Conservation (phyloP, 768 basidiomycete genomes). For the Mycena vulgaris region DNA sequence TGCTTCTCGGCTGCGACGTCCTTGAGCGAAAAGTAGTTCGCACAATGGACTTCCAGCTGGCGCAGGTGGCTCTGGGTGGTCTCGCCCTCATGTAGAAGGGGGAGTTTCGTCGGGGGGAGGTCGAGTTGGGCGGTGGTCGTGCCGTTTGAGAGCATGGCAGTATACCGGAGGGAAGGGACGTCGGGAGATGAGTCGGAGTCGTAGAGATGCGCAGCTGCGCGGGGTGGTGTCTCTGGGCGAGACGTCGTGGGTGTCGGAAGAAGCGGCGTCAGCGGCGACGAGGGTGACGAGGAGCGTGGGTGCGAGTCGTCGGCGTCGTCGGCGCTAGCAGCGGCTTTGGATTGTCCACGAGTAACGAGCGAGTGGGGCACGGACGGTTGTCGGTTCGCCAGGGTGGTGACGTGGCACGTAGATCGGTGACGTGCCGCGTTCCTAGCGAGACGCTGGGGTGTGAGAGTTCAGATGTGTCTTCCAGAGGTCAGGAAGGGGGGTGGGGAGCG, state of each 20-base stretch:
- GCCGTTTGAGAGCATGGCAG: not conserved
- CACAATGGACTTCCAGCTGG: not conserved
- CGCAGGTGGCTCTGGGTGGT: not conserved
- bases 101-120: not conserved
- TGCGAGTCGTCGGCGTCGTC: not conserved
- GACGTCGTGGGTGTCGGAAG: not conserved
- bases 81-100: not conserved
- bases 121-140: not conserved
- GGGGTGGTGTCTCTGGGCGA: not conserved
- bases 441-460: not conserved
- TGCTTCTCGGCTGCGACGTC: not conserved
- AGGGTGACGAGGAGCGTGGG: not conserved
- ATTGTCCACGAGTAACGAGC: not conserved
- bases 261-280: not conserved
- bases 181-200: not conserved
- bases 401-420: slow-evolving; percentile 1
- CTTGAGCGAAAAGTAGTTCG: not conserved
- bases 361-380: slow-evolving; percentile 12
- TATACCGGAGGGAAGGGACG: not conserved
- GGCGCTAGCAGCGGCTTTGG: too few relatives aligned
- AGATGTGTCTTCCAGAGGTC: too few relatives aligned
- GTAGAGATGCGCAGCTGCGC: not conserved
- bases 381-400: not conserved
- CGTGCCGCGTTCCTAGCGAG: not conserved
- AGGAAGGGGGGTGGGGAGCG: too few relatives aligned